Percentiles rank a stretch among this genome's conserved stretches.
Conservation (phyloP, 352 stramenopile species). For the Pythium utonaiense region DNA sequence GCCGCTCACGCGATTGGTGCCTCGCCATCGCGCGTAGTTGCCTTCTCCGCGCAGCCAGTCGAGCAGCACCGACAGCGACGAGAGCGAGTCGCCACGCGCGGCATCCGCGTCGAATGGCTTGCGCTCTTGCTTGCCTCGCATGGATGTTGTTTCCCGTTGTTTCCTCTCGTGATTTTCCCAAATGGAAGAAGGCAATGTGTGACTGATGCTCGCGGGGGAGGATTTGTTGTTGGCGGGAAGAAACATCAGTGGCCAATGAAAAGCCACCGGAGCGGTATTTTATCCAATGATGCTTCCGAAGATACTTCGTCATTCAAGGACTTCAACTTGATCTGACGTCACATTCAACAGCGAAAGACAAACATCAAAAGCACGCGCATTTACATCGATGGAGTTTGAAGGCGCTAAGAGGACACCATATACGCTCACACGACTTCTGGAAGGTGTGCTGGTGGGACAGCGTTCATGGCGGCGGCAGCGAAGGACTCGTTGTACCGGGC, state of each 20-base stretch:
- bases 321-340: no score
- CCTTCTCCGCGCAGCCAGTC: slow-evolving; percentile 3
- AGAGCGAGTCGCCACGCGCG: background rate
- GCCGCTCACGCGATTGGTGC: background rate
- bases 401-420: no score
- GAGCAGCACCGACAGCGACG: slow-evolving; percentile 9
- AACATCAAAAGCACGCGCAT: background rate
- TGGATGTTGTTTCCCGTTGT: background rate
- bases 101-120: slow-evolving; percentile 8
- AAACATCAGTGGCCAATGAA: background rate
- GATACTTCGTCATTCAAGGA: background rate
- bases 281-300: background rate
- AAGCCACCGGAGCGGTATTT: background rate
- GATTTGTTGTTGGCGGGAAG: background rate
- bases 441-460: slow-evolving; percentile 60
- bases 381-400: background rate
- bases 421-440: slow-evolving; percentile 51
- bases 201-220: background rate
- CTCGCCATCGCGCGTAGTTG: slow-evolving; percentile 16
- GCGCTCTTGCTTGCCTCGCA: background rate
- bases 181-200: no score
- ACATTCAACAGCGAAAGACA: background rate
- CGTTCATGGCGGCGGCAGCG: slow-evolving; percentile 77
- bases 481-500: slow-evolving; percentile 82
- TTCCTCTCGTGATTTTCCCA: background rate